These are phyloP conservation scores for Tricholoma flavovirens DNA, from an alignment of 768 basidiomycete genomes.

Conservation along the genomic window DNA sequence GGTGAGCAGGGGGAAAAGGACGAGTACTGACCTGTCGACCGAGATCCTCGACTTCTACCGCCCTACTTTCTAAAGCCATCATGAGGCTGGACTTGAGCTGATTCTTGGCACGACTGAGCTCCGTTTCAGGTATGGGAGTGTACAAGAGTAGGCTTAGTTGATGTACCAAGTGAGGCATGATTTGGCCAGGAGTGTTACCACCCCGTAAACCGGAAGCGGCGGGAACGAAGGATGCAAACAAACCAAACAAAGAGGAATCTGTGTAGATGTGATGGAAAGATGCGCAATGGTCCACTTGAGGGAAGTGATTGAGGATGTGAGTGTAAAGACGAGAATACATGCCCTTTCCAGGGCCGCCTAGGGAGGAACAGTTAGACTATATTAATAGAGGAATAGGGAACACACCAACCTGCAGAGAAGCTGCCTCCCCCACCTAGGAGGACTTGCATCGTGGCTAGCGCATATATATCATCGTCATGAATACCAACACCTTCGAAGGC, in stretches of 20 bases:
- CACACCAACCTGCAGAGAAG: conserved; percentile 77
- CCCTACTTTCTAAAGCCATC: conserved; percentile 90
- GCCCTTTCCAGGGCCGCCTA: conserved; percentile 95
- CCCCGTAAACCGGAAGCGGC: conserved; percentile 47
- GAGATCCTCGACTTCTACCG: conserved; percentile 83
- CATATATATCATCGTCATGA: conserved; percentile 87
- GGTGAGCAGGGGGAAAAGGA: background rate
- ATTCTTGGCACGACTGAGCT: conserved; percentile 87
- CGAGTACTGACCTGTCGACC: conserved; percentile 66
- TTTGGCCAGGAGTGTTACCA: conserved; percentile 61
- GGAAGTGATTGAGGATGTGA: conserved; percentile 90
- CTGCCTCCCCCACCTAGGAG: conserved; percentile 93
- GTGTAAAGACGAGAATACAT: conserved; percentile 99
- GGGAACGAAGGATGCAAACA: conserved; percentile 82
- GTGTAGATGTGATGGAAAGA: conserved; percentile 98
- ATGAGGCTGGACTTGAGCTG: conserved; percentile 89
- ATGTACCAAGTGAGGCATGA: conserved; percentile 80
- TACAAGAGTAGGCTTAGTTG: conserved; percentile 82
- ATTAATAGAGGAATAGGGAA: background rate
- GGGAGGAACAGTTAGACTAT: conserved; percentile 4
- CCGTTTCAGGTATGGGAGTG: conserved; percentile 54
- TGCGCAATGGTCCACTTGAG: conserved; percentile 90
- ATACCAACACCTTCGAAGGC: conserved; percentile 90
- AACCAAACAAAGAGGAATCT: conserved; percentile 89
- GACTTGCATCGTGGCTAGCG: conserved; percentile 90